Base-by-base conservation (phyloP, 2,329 filamentous ascomycete genomes). In the Aureobasidium sp. region DNA sequence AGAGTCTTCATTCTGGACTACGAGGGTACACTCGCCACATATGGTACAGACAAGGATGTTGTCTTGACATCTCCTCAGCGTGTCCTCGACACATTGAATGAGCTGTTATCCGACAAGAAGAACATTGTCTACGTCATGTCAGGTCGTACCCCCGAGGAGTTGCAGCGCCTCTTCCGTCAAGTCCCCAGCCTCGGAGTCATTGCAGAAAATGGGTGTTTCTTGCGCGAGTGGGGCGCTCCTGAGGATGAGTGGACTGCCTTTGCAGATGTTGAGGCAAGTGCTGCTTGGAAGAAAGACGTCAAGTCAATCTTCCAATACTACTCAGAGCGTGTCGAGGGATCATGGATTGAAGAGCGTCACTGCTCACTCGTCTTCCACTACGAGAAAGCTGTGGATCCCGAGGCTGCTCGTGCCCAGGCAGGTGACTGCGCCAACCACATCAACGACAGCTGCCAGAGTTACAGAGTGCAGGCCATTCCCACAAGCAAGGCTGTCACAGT, bases 71-170 rank as follows among this genome's bases (percentile, higher is more conserved):
- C 89, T 65, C 91, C 91, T 2, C 88, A 94, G 75, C 86, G 90
- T 29, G 91, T 92, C 0, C 81, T 95, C 49, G 88, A 92, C 63
- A 85, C 90, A 0, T 75, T 97, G 15, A 91, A 88, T 62, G 90
- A 96, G 61, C 76, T 97, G 15, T 79, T 94, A 10, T 79, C 87
- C 10, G 91, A 96, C 68, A 83, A 86, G 23, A 84, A 82, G 63
- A 97, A 97, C 69, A 85, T 85, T 1, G 88, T 97, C 27, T 97
- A 96, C 68, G 86, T 97, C 65, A 97, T 96, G 90, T 96, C 90
- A 59, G 87, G 89, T 9, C 86, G 90, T 35, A 88, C 86, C 66
- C 89, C 91, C 0, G 89, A 95, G 67, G 91, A 96, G 68, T 84
- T 96, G 35, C 90, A 96, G 66, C 84, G 87, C 4, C 79, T 95